Percentiles rank a stretch among this genome's conserved stretches.
phyloP scores from a whole-genome alignment of 306 rosid species.

The Dryas alaskensis region DNA sequence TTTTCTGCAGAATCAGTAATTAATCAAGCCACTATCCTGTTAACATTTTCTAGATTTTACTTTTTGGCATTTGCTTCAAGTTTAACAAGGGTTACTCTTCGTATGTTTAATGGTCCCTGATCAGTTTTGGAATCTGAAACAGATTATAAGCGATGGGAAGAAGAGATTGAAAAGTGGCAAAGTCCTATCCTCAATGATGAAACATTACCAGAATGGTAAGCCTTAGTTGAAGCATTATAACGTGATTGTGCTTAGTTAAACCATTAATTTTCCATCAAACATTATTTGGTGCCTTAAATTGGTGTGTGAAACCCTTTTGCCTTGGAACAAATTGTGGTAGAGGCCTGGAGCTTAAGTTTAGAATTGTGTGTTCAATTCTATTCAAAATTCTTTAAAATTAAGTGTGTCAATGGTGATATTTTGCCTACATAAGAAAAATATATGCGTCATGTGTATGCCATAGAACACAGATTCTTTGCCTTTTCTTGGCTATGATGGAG shows the following conservation, averaged over 20 bases:
- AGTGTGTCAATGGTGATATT: neutral
- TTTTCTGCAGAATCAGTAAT: neutral
- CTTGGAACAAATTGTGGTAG: neutral
- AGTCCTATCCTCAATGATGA: slow-evolving; percentile 76
- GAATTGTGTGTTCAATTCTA: neutral
- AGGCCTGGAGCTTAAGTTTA: neutral
- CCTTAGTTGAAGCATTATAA: slow-evolving; percentile 13
- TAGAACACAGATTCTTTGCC: neutral
- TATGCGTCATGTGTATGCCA: neutral
- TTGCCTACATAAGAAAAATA: neutral
- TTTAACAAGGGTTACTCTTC: neutral
- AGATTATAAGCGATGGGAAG: slow-evolving; percentile 96
- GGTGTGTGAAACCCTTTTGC: neutral
- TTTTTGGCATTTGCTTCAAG: neutral
- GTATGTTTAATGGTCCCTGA: slow-evolving; percentile 10
- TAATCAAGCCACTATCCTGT: neutral
- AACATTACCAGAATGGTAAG: slow-evolving; percentile 87
- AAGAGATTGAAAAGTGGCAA: slow-evolving; percentile 94
- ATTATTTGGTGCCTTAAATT: neutral
- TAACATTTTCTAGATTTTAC: neutral
- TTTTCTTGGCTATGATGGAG: slow-evolving; percentile 2
- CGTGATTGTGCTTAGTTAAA: slow-evolving; percentile 22
- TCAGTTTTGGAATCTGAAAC: slow-evolving; percentile 35
- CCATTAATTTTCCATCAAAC: neutral
- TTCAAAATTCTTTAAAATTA: neutral